A percentile compares a stretch with the other conserved stretches of the same genome.
phyloP scores from a whole-genome alignment of 768 basidiomycete genomes.

The Suillus subluteus region DNA sequence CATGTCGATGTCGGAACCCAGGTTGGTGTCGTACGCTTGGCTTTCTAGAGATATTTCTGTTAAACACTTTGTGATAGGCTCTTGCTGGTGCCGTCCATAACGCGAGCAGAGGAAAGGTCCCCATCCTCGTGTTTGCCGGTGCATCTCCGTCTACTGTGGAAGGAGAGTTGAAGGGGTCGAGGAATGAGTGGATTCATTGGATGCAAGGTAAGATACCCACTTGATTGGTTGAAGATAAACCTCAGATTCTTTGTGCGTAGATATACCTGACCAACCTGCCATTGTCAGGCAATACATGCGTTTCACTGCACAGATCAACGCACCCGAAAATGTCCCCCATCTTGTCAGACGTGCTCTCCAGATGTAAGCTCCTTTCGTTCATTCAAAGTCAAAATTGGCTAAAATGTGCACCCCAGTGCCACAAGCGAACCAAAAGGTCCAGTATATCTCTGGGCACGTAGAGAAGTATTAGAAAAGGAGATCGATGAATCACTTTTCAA shows the following conservation, averaged over 20 bases:
- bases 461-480: conserved; percentile 74
- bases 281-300: conserved; percentile 82
- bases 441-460: conserved; percentile 72
- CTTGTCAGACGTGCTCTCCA: conserved; percentile 62
- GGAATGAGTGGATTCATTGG: conserved; percentile 81
- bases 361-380: conserved; percentile 45
- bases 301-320: conserved; percentile 60
- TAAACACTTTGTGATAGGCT: conserved; percentile 41
- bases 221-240: neutral
- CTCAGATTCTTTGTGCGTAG: conserved; percentile 35
- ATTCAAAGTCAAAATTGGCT: neutral
- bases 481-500: conserved; percentile 44
- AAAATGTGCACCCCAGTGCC: conserved; percentile 44
- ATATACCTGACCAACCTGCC: conserved; percentile 69
- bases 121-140: conserved; percentile 74
- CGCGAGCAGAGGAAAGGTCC: conserved; percentile 60
- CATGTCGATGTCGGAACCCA: conserved; percentile 77
- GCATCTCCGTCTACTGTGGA: conserved; percentile 62
- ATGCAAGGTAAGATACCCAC: conserved; percentile 52
- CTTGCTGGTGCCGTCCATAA: conserved; percentile 76
- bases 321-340: conserved; percentile 53
- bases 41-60: neutral
- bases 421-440: conserved; percentile 74
- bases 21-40: conserved; percentile 34
- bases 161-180: conserved; percentile 60